Evolutionary conservation across 2,329 filamentous ascomycete genomes (phyloP).

Genomic region (Apiospora malaysiana): DNA sequence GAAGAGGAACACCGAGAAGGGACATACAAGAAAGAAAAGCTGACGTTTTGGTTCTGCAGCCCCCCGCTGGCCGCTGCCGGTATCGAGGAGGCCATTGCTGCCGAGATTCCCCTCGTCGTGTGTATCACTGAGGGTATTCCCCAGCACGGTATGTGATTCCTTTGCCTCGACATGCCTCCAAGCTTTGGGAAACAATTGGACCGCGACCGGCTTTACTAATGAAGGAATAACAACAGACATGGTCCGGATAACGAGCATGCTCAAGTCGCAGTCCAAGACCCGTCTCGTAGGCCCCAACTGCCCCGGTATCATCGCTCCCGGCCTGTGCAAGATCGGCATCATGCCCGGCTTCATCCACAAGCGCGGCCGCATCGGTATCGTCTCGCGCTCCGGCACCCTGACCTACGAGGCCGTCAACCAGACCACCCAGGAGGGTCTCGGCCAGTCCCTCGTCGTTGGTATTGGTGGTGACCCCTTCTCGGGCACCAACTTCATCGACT

Average conservation of each 20-base stretch:
- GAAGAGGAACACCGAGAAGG: neutral
- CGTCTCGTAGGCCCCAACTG: slow-evolving; percentile 97
- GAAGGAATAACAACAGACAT: slow-evolving; percentile 70
- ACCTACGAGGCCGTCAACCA: slow-evolving; percentile 99
- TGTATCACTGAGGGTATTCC: slow-evolving; percentile 99
- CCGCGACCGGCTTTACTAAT: slow-evolving; percentile 18
- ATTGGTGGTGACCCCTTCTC: slow-evolving; percentile 99
- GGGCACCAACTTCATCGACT: slow-evolving; percentile 99
- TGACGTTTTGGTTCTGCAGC: slow-evolving; percentile 51
- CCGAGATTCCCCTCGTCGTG: slow-evolving; percentile 93
- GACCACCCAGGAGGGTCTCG: slow-evolving; percentile 94
- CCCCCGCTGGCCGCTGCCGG: slow-evolving; percentile 89
- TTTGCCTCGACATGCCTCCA: slow-evolving; percentile 14
- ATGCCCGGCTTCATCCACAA: slow-evolving; percentile 99
- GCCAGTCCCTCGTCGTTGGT: slow-evolving; percentile 96
- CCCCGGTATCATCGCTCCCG: slow-evolving; percentile 92
- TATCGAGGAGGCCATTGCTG: slow-evolving; percentile 95
- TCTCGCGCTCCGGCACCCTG: slow-evolving; percentile 95
- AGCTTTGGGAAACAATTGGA: slow-evolving; percentile 22
- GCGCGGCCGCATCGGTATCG: slow-evolving; percentile 97
- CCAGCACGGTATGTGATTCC: slow-evolving; percentile 74
- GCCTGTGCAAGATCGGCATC: slow-evolving; percentile 99
- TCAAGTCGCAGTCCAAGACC: slow-evolving; percentile 97
- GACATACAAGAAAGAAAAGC: neutral
- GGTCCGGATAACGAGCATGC: slow-evolving; percentile 97